Conservation (phyloP, 495 filamentous ascomycete genomes). For the Tuber melanosporum region DNA sequence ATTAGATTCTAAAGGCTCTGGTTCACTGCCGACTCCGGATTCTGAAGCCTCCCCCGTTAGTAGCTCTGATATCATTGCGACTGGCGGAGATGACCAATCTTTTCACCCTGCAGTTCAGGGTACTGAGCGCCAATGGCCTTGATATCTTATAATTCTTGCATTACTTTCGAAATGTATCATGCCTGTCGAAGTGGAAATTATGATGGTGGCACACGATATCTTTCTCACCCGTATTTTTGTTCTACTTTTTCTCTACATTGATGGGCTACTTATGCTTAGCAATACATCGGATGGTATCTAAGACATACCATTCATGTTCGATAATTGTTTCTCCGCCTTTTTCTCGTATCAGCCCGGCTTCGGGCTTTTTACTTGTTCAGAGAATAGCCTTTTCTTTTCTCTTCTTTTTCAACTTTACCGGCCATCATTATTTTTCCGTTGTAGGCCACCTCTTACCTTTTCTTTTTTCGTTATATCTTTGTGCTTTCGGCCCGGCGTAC, state of each 20-base stretch:
- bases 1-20: slow-evolving; percentile 38
- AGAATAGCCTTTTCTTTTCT: slow-evolving; percentile 9
- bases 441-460: not conserved
- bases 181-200: not conserved
- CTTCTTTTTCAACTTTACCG: slow-evolving; percentile 1
- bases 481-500: slow-evolving; percentile 20
- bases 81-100: slow-evolving; percentile 21
- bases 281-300: not conserved
- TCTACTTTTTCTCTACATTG: slow-evolving; percentile 14
- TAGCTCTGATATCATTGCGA: slow-evolving; percentile 12
- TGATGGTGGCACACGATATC: slow-evolving; percentile 3
- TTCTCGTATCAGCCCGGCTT: not conserved
- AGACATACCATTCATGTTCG: not conserved
- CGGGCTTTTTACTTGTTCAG: slow-evolving; percentile 10
- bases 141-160: slow-evolving; percentile 2
- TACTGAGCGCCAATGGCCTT: slow-evolving; percentile 22
- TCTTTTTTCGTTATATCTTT: slow-evolving; percentile 11
- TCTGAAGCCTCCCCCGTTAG: slow-evolving; percentile 27
- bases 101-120: slow-evolving; percentile 25
- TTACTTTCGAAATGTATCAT: slow-evolving; percentile 7
- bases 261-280: not conserved
- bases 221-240: not conserved
- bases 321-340: not conserved
- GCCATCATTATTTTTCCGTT: slow-evolving; percentile 10
- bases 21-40: slow-evolving; percentile 32